phyloP scores from a whole-genome alignment of 257 asterid species.

The Solanum piurae region DNA sequence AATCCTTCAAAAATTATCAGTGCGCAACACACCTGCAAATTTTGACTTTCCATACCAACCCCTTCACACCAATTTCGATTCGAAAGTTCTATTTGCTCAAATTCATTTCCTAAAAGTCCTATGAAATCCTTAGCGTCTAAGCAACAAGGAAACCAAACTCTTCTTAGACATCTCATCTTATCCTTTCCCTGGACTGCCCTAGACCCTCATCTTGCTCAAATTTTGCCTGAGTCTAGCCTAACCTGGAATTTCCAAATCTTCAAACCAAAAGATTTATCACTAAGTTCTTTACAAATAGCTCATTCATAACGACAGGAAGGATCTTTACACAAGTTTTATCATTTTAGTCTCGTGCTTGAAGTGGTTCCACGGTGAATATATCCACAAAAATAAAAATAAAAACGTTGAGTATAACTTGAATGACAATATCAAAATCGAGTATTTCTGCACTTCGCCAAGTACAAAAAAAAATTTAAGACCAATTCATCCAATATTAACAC shows the following conservation, averaged over 20 bases:
- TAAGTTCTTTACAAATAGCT: no score
- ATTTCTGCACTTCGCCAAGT: background rate
- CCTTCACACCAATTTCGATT: background rate
- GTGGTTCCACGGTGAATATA: background rate
- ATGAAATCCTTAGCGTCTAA: background rate
- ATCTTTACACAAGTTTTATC: no score
- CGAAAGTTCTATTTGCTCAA: background rate
- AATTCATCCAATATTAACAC: background rate
- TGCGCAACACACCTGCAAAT: background rate
- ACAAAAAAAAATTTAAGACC: background rate
- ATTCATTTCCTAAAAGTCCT: background rate
- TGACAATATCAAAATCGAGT: background rate
- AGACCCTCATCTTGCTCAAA: no score
- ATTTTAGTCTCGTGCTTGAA: background rate
- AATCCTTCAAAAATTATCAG: background rate
- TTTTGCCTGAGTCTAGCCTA: no score
- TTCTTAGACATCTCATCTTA: background rate
- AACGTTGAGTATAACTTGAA: background rate
- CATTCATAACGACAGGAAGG: no score
- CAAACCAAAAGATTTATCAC: background rate
- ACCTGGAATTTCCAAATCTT: no score
- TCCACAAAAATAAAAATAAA: background rate
- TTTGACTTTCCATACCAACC: background rate
- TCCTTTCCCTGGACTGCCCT: no score
- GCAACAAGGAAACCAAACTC: background rate